A percentile compares a stretch with the other conserved stretches of the same genome.
These are phyloP conservation scores for Fraxinus floribunda DNA, from an alignment of 305 asterid species.

Conservation along the genomic window DNA sequence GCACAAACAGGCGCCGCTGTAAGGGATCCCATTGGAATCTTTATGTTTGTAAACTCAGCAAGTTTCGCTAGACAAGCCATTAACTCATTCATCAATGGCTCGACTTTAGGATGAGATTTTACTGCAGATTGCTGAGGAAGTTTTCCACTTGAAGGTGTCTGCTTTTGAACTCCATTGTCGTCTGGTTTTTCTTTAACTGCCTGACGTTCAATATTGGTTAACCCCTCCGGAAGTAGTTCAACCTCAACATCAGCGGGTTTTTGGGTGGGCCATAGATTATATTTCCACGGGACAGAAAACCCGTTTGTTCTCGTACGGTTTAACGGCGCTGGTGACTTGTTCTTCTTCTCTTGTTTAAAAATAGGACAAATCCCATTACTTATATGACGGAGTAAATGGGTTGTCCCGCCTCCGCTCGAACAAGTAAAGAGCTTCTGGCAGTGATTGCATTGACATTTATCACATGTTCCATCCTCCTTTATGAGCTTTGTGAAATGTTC, in stretches of 20 bases:
- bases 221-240: constrained; percentile 37
- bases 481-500: constrained; percentile 68
- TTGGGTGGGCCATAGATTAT: constrained; percentile 32
- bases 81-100: constrained; percentile 66
- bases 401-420: constrained; percentile 70
- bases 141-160: constrained; percentile 36
- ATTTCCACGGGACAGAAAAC: constrained; percentile 42
- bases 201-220: constrained; percentile 36
- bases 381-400: constrained; percentile 83
- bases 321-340: constrained; percentile 25
- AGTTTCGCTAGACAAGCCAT: constrained; percentile 60
- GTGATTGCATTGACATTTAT: constrained; percentile 73
- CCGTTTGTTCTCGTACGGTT: constrained; percentile 31
- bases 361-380: constrained; percentile 66
- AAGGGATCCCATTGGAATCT: constrained; percentile 34
- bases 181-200: constrained; percentile 30
- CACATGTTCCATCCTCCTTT: constrained; percentile 67
- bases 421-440: constrained; percentile 69
- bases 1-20: constrained; percentile 21
- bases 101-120: constrained; percentile 46
- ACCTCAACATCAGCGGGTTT: constrained; percentile 40
- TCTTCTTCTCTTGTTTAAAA: constrained; percentile 42
- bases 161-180: constrained; percentile 34
- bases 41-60: constrained; percentile 55
- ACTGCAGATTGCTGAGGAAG: constrained; percentile 35